Base-by-base conservation (phyloP, 257 asterid species). In the Scutellaria baicalensis region DNA sequence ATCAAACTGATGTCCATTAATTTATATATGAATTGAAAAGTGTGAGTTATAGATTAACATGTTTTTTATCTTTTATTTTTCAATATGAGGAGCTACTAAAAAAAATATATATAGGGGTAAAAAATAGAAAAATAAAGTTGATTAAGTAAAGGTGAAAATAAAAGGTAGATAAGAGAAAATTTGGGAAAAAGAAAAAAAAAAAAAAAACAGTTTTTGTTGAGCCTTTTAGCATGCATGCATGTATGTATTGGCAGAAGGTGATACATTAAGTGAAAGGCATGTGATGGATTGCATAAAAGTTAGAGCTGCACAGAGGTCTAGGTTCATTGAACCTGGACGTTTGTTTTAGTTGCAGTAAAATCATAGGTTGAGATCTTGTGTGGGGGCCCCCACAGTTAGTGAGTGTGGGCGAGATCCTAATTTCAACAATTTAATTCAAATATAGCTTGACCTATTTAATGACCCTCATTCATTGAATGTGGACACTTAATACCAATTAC, bases 321-420 rank as follows among this genome's bases (percentile, higher is more conserved):
- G 82, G 74, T 81, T 59, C 85, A 74, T 48, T 81, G 85, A 77
- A 81, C 59, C 73, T 77, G 75, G 84, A 77, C 71, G 54, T 0
- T 12, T 36, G 20, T 6, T 50, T 5, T 50, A 31, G 13, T 1
- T 5, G 2, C 21, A 43, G 58, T 66, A 55, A 72, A 60, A 47
- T 64, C 58, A 35, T 59, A 31, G 47, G 45, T 38, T 38, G 51
- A 42, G 63, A 59, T 58, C 14, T 12, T 50, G 36, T 9, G 8
- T 16, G 9, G 1, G 0, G 10, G 68, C 72, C 73, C 48, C 77
- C 77, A 36, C 68, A 36, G 21, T 44, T 8, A 74, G 23, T 36
- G 66, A 67, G n/a, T 68, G 70, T 64, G 44, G 79, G 49, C 18
- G 64, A 27, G 33, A 39, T 43, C n/a, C 48, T 0, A 35, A 10